phyloP scores from a whole-genome alignment of 2,329 filamentous ascomycete genomes.

The Sarocladium oryzae region DNA sequence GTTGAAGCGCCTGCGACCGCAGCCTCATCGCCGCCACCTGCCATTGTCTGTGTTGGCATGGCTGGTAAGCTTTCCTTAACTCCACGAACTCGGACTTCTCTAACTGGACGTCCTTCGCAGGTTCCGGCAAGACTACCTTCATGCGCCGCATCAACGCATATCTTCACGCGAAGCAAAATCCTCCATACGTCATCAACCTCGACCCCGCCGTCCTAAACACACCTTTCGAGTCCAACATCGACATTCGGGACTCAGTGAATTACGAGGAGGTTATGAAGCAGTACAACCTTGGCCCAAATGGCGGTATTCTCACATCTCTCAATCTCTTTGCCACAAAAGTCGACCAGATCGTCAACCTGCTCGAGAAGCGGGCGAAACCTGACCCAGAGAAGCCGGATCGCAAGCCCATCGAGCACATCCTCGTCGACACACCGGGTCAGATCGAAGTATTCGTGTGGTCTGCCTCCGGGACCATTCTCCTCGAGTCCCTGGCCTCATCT shows the following conservation, averaged over 20 bases:
- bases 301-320: conserved; percentile 88
- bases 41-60: conserved; percentile 95
- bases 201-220: conserved; percentile 91
- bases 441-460: conserved; percentile 99
- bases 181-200: conserved; percentile 94
- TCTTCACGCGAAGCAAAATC: conserved; percentile 70
- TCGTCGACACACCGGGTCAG: conserved; percentile 94
- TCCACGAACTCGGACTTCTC: background rate
- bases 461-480: conserved; percentile 85
- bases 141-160: conserved; percentile 98
- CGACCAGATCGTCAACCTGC: conserved; percentile 81
- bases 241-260: conserved; percentile 97
- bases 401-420: conserved; percentile 70
- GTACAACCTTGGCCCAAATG: conserved; percentile 95
- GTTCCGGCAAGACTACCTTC: conserved; percentile 98
- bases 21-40: conserved; percentile 50
- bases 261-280: conserved; percentile 99
- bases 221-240: conserved; percentile 95
- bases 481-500: conserved; percentile 85
- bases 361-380: conserved; percentile 79
- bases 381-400: conserved; percentile 52
- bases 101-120: conserved; percentile 29
- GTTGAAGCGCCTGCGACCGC: conserved; percentile 14
- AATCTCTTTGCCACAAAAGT: conserved; percentile 98
- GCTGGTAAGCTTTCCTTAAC: conserved; percentile 52